Evolutionary conservation across 2,329 filamentous ascomycete genomes (phyloP).

Genomic region (Pyrenophora tritici-repentis): DNA sequence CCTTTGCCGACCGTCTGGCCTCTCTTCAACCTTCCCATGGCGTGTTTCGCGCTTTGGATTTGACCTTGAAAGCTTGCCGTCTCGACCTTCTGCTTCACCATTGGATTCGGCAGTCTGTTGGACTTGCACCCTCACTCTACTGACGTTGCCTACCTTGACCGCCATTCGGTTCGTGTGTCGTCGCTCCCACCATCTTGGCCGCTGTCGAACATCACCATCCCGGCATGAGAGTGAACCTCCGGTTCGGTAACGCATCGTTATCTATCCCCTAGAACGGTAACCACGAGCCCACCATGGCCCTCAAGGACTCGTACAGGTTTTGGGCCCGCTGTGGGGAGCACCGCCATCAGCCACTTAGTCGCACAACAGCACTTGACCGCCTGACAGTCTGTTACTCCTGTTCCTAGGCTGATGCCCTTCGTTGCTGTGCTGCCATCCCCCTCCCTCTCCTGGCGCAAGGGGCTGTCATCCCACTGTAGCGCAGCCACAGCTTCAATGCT

Average conservation of each 20-base stretch:
- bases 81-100: too few relatives aligned
- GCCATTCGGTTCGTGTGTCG: slow-evolving; percentile 22
- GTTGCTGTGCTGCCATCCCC: slow-evolving; percentile 24
- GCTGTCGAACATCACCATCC: slow-evolving; percentile 30
- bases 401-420: slow-evolving; percentile 24
- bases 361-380: slow-evolving; percentile 37
- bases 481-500: slow-evolving; percentile 23
- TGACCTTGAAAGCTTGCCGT: too few relatives aligned
- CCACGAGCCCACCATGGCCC: slow-evolving; percentile 15
- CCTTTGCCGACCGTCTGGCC: too few relatives aligned
- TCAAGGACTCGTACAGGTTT: slow-evolving; percentile 27
- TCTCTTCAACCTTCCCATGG: too few relatives aligned
- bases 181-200: slow-evolving; percentile 23
- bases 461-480: slow-evolving; percentile 42
- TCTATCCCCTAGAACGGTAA: slow-evolving; percentile 19
- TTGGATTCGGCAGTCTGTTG: background rate
- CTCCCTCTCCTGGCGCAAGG: slow-evolving; percentile 28
- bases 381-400: slow-evolving; percentile 40
- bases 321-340: slow-evolving; percentile 31
- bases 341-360: slow-evolving; percentile 23
- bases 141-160: slow-evolving; percentile 16
- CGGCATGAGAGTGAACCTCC: slow-evolving; percentile 32
- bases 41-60: too few relatives aligned
- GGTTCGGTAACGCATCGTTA: slow-evolving; percentile 24
- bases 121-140: background rate